Percentiles rank a stretch among this genome's conserved stretches.
Evolutionary conservation across 148 eudicot genomes (phyloP).

Genomic region (Gaultheria prostrata): DNA sequence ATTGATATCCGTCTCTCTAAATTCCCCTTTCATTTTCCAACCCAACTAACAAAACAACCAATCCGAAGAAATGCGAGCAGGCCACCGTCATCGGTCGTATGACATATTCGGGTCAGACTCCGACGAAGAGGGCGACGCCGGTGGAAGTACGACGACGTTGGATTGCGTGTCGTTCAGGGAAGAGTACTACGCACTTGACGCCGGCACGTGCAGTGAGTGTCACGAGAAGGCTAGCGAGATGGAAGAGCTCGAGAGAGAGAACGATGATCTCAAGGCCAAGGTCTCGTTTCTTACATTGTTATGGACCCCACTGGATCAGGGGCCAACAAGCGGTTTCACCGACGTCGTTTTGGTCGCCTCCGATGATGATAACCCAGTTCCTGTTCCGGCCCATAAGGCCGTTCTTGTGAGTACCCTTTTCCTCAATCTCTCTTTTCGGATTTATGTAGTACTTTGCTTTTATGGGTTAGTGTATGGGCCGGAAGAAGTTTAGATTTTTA

Average conservation of each 20-base stretch:
- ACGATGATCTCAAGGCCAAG: conserved; percentile 70
- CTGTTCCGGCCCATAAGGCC: conserved; percentile 71
- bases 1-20: not conserved
- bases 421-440: no score
- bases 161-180: conserved; percentile 73
- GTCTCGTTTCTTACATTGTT: conserved; percentile 54
- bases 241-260: conserved; percentile 73
- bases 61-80: not conserved
- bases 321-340: conserved; percentile 34
- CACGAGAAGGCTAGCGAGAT: conserved; percentile 92
- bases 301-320: conserved; percentile 13
- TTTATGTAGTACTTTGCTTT: not conserved
- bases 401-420: conserved; percentile 49
- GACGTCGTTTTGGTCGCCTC: conserved; percentile 73
- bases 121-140: not conserved
- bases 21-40: no score
- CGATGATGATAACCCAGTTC: conserved; percentile 36
- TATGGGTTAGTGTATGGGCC: not conserved
- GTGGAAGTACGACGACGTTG: conserved; percentile 14
- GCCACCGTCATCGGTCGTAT: not conserved
- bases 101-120: not conserved
- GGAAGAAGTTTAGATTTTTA: not conserved
- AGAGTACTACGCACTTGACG: conserved; percentile 41
- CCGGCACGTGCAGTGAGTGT: conserved; percentile 88
- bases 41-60: not conserved